Evolutionary conservation across 2,329 filamentous ascomycete genomes (phyloP).

Genomic region (Pseudogymnoascus sp.): DNA sequence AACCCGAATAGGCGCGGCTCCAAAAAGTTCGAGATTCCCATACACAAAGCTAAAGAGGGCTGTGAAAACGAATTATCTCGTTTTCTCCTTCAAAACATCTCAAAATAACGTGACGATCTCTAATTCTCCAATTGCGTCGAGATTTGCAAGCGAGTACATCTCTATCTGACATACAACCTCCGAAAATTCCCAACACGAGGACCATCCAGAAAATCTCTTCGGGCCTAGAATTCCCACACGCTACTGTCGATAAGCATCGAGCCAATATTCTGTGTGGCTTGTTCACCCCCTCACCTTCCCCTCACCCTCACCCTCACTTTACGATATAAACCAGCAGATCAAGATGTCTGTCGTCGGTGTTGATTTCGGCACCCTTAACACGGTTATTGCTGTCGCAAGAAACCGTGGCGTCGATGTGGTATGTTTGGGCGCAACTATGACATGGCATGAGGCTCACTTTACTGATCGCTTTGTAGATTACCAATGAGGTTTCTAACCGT

Average conservation of each 20-base stretch:
- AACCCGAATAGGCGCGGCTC: neutral
- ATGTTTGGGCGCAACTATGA: conserved; percentile 39
- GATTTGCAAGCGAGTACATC: conserved; percentile 8
- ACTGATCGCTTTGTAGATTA: conserved; percentile 55
- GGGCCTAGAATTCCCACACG: conserved; percentile 6
- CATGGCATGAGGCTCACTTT: conserved; percentile 17
- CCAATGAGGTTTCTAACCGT: conserved; percentile 98
- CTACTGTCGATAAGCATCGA: conserved; percentile 9
- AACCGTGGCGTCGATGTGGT: conserved; percentile 99
- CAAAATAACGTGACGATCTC: conserved; percentile 4
- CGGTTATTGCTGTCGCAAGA: conserved; percentile 91
- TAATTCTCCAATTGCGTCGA: neutral
- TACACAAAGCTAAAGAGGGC: conserved; percentile 7
- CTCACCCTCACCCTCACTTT: neutral
- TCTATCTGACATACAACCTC: neutral
- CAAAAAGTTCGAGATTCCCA: conserved; percentile 10
- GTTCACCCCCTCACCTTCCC: conserved; percentile 8
- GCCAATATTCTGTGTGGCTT: conserved; percentile 6
- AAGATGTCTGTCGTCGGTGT: conserved; percentile 27
- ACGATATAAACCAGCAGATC: neutral
- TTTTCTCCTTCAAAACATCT: neutral
- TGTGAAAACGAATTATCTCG: conserved; percentile 1
- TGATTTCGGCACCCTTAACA: conserved; percentile 95
- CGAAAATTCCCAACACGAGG: neutral
- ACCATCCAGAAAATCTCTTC: neutral